Evolutionary conservation across 2,329 filamentous ascomycete species (phyloP), one percentile per base, ranked within the genome.

Genomic region (Setomelanomma holmii): DNA sequence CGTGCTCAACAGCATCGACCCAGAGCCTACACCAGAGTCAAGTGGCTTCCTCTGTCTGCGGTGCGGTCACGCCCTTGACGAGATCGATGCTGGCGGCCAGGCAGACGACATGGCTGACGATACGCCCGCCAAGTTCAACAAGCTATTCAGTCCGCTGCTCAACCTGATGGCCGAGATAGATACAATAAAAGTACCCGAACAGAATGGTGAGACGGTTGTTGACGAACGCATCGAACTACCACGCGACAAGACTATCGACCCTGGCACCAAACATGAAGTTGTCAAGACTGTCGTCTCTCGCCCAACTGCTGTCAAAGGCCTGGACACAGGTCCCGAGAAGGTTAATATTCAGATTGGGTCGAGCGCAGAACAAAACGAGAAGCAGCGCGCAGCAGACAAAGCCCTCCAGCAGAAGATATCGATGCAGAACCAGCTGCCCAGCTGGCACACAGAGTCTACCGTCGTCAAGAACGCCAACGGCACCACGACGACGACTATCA

Each of bases 31-130:
- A 80, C 40, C 90, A 19, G 57, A 61, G 4, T 53, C 60, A 17
- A 74, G 69, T 42, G 75, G 92, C 0, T 98, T 98, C 71, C 77
- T 89, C 40, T 99, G 95, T 75, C 88, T 93, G 68, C 86, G 87
- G 44, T 99, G 95, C 76, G 81, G 83, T 17, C 80, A 79, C 47
- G 76, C 84, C 2, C 80, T 96, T 20, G 64, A 69, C 39, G 60
- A 65, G 30, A 67, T 68, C 19, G 64, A 63, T 36, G 63, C 66
- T 12, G 67, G 64, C 12, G 64, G 56, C 21, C 61, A 68, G 34
- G 67, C 67, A 27, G 61, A 65, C 36, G 67, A 69, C 17, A 66
- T 62, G 38, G 47, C 47, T 5, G 70, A 72, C 46, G 85, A 76
- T 40, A 73, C 71, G 2, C 74, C 74, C 1, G 74, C 74, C 40